Evolutionary conservation across 2,329 filamentous ascomycete genomes (phyloP), one percentile per base, ranked within the genome.

Genomic region (Penicillium polonicum): DNA sequence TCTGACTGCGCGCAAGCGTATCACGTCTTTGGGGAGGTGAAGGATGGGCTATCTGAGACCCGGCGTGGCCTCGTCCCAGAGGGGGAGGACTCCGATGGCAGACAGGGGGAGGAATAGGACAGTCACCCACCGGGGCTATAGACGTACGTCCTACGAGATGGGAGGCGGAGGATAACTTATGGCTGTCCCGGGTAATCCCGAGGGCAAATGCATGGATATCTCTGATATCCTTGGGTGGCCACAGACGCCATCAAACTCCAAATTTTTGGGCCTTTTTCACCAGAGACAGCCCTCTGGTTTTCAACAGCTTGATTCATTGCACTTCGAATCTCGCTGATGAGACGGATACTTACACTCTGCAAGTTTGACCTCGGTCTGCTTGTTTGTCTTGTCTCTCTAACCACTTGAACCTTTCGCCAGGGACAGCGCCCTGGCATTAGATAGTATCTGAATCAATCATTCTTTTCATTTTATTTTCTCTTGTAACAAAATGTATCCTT

Each of bases 221-320:
- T 10, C 2, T 7, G 29, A 35, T 23, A 48, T 23, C 44, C 44
- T 23, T 48, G 29, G 45, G 29, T 23, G 31, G 45, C 31, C 19
- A 33, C 8, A 9, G 35, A 31, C 48, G 36, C 17, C 15, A 21
- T 23, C 38, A 31, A 31, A 29, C 17, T 23, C 35, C 45, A 48
- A 52, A 52, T 52, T n/a, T 44, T 52, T 35, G 38, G 29, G 35
- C n/a, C 38, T 44, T 43, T 31, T 52, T 4, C 35, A 52, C 39
- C 38, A 44, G 49, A 44, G 38, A 52, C 38, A 52, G 38, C 49
- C 3, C 49, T 44, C 49, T 44, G 49, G 38, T 44, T 21, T 29
- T 19, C 6, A 25, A 36, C n/a, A 25, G 9, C 45, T 25, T 35
- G 45, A 48, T 48, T 35, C 19, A 48, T 46, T 48, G 44, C 12